These are phyloP conservation scores for Vicia villosa DNA, from an alignment of 306 rosid genomes.

Conservation along the genomic window DNA sequence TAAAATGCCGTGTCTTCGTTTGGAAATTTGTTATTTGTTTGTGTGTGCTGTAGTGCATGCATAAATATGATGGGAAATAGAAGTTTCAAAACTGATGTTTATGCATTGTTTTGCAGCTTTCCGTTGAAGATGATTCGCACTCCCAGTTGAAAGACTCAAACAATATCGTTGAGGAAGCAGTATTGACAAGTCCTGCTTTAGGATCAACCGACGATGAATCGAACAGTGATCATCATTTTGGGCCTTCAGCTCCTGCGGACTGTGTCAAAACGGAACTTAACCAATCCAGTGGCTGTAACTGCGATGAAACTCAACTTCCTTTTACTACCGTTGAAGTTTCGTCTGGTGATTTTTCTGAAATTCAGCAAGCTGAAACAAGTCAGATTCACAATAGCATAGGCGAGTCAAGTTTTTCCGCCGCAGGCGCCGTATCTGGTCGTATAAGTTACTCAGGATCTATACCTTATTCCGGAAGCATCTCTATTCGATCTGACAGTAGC, in stretches of 20 bases:
- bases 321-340: background rate
- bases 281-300: slow-evolving; percentile 31
- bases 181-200: slow-evolving; percentile 4
- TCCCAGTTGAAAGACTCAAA: slow-evolving; percentile 33
- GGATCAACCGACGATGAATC: slow-evolving; percentile 40
- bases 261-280: slow-evolving; percentile 43
- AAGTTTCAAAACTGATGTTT: slow-evolving; percentile 23
- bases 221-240: slow-evolving; percentile 35
- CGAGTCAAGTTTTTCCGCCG: slow-evolving; percentile 63
- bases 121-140: slow-evolving; percentile 33
- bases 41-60: background rate
- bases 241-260: slow-evolving; percentile 38
- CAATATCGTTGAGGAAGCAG: slow-evolving; percentile 33
- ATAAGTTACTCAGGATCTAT: slow-evolving; percentile 61
- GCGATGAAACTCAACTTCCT: slow-evolving; percentile 31
- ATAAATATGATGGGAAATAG: background rate
- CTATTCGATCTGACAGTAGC: slow-evolving; percentile 95
- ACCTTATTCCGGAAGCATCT: slow-evolving; percentile 82
- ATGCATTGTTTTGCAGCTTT: slow-evolving; percentile 46
- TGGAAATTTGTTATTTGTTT: background rate
- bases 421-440: slow-evolving; percentile 47
- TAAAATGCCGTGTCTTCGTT: background rate
- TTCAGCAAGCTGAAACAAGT: slow-evolving; percentile 31
- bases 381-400: slow-evolving; percentile 43
- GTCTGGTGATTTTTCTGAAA: background rate